Evolutionary conservation across 177 flowering plant species (phyloP).

Genomic region (Vitis hybrid): DNA sequence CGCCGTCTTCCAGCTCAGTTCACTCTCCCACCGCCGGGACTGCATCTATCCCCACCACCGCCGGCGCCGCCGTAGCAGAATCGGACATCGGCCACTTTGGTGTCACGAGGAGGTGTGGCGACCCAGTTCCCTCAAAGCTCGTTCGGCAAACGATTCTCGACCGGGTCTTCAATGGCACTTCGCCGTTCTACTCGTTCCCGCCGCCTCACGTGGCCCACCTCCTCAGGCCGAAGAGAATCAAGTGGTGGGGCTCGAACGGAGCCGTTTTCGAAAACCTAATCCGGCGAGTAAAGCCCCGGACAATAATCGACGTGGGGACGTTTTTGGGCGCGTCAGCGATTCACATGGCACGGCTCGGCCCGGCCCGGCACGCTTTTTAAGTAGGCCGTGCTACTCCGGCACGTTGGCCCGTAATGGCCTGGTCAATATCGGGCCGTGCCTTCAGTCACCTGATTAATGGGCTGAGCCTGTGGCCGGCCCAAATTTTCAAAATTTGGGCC

Average conservation of each 20-base stretch:
- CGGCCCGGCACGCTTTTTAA: too few relatives aligned
- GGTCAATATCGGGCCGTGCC: too few relatives aligned
- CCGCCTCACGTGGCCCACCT: slow-evolving; percentile 39
- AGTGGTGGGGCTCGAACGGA: slow-evolving; percentile 75
- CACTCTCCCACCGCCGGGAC: neutral
- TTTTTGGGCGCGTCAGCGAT: slow-evolving; percentile 77
- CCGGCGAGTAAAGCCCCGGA: slow-evolving; percentile 44
- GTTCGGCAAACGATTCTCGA: slow-evolving; percentile 46
- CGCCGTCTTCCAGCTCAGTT: slow-evolving; percentile 12
- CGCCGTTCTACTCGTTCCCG: slow-evolving; percentile 58
- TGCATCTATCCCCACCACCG: neutral
- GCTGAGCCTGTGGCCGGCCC: too few relatives aligned
- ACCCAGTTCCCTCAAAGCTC: slow-evolving; percentile 34
- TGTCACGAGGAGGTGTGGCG: slow-evolving; percentile 40
- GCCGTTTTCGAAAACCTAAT: slow-evolving; percentile 65
- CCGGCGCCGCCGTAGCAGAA: neutral
- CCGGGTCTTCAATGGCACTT: slow-evolving; percentile 48
- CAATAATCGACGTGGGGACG: slow-evolving; percentile 66
- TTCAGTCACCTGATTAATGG: too few relatives aligned
- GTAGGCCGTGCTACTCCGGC: too few relatives aligned
- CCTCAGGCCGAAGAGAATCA: slow-evolving; percentile 34
- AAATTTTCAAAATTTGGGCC: too few relatives aligned
- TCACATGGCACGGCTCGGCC: slow-evolving; percentile 45
- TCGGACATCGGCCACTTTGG: slow-evolving; percentile 36
- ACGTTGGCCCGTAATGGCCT: too few relatives aligned